Evolutionary conservation across 495 filamentous ascomycete species (phyloP), one percentile per base, ranked within the genome.

Genomic region (Daldinia loculata): DNA sequence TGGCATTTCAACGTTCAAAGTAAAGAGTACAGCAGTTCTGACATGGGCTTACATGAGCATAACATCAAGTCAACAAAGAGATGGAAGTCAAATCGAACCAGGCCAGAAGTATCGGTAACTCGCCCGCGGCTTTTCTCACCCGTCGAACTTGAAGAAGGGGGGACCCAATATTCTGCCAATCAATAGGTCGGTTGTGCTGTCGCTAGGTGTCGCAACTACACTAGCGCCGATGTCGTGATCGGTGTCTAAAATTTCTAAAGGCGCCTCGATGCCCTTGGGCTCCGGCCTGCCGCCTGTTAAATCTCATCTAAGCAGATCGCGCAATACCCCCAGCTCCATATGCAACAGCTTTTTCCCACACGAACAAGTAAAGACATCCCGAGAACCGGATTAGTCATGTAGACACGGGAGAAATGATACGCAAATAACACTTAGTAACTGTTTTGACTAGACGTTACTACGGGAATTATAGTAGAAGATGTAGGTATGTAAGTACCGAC

Each of bases 141-240:
- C 52, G 58, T 41, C 0, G 6, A 61, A 50, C n/a, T n/a, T n/a
- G 53, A 60, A 65, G 34, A 60, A 17, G n/a, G n/a, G 22, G 19
- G 19, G 43, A 43, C 17, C 51, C 67, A 63, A 34, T 52, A 27
- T 56, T 65, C 30, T 55, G 60, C 77, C 78, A 80, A 80, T 80
- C 71, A 78, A 50, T 51, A 32, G 1, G 29, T 45, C 64, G 62
- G 56, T 51, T 70, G 53, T 66, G 61, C 51, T 38, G 69, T 69
- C 67, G 70, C 74, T 67, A 71, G 61, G 48, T 38, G 69, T 69
- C 67, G 70, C 74, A 69, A 71, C 67, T 65, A 71, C 39, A 63
- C 65, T 80, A 79, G 77, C 74, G 77, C 56, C 72, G 78, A 80
- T 80, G 78, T 79, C 77, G 78, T 80, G 78, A 78, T 78, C 72